Base-by-base conservation (phyloP, 2,329 filamentous ascomycete genomes). In the Amauroascus niger region DNA sequence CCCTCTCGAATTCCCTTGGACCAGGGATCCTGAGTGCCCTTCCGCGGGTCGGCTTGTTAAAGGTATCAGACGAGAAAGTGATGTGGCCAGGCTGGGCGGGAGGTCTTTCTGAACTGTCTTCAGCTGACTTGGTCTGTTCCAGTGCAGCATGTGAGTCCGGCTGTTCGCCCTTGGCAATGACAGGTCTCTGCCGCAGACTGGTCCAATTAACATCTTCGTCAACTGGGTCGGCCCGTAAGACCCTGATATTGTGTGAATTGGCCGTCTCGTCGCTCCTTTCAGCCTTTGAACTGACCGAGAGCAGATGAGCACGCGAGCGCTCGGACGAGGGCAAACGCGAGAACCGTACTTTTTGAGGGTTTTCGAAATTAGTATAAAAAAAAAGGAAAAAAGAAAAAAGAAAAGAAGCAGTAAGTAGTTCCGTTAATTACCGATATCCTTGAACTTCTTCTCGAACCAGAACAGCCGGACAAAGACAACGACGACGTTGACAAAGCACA, bases 401-500 rank as follows among this genome's bases (percentile, higher is more conserved):
- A 6, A 13, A n/a, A n/a, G 40, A 8, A 18, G 16, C 11, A 18
- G 26, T 14, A 26, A n/a, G 14, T n/a, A 6, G 32, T 30, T 5
- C 4, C 5, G 9, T 30, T 4, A 30, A n/a, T 6, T 58, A 67
- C 65, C 71, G 4, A 71, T 60, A 35, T 67, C 61, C 53, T 71
- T 71, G 3, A 79, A 62, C 14, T 69, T 69, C 51, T 72, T 73
- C 41, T 71, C 65, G 58, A 79, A 79, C 74, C 75, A 79, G 46
- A 67, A 62, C 2, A 79, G 59, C 0, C 77, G 69, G 0, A 75
- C 69, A 11, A 74, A 59, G 2, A 79, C 74, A 4, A 78, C 73
- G 6, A 75, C 49, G 2, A 74, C 71, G 58, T 78, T 78, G 60
- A 79, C 65, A 58, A 77, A 76, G 0, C 70, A 70, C 14, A 76